Percentiles rank a stretch among this genome's conserved stretches.
Conservation (phyloP, 2,329 filamentous ascomycete species). For the Paecilomyces sp. region DNA sequence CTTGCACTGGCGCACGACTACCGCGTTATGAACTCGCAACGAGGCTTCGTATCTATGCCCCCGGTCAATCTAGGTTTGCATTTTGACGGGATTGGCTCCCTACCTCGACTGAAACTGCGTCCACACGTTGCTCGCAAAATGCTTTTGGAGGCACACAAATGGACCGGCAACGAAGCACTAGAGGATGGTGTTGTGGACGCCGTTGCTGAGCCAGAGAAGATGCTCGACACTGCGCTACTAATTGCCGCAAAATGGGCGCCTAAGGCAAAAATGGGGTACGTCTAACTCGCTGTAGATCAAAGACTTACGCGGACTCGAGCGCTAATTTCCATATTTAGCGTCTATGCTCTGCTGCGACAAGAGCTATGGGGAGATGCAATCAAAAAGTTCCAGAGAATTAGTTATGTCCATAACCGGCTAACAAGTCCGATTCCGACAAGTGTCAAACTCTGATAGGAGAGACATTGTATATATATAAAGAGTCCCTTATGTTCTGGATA, state of each 20-base stretch:
- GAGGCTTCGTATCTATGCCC: slow-evolving; percentile 45
- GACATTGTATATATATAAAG: neutral
- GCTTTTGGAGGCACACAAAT: slow-evolving; percentile 49
- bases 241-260: slow-evolving; percentile 37
- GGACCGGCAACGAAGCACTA: slow-evolving; percentile 46
- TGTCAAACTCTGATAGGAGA: neutral
- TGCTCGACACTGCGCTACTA: slow-evolving; percentile 41
- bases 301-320: too few relatives aligned
- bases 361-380: slow-evolving; percentile 50
- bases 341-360: slow-evolving; percentile 45
- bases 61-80: slow-evolving; percentile 50
- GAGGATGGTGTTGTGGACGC: slow-evolving; percentile 49
- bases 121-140: slow-evolving; percentile 49
- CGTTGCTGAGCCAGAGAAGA: slow-evolving; percentile 41
- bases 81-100: slow-evolving; percentile 48
- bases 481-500: too few relatives aligned
- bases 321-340: slow-evolving; percentile 13
- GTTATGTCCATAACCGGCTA: slow-evolving; percentile 45
- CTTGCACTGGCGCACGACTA: slow-evolving; percentile 43
- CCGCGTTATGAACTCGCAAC: slow-evolving; percentile 40
- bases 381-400: slow-evolving; percentile 44
- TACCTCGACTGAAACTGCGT: slow-evolving; percentile 46
- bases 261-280: slow-evolving; percentile 24
- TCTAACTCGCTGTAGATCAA: neutral
- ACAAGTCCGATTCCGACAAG: neutral